A percentile compares a stretch with the other conserved stretches of the same genome.
These are phyloP conservation scores for Cyclaneusma minus DNA, from an alignment of 2,329 filamentous ascomycete genomes.

Conservation along the genomic window DNA sequence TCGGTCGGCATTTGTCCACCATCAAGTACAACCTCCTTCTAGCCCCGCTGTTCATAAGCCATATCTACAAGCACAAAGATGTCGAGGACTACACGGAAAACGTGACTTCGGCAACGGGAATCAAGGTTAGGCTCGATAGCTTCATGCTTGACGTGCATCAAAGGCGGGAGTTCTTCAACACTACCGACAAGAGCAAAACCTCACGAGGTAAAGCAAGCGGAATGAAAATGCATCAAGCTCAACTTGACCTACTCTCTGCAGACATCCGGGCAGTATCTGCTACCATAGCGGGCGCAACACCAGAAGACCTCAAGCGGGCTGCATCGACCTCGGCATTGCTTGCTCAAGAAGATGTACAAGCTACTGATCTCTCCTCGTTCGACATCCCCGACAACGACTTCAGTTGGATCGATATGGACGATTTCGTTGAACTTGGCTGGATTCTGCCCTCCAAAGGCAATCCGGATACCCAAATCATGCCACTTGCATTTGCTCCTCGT, in stretches of 20 bases:
- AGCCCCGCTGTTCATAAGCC: constrained; percentile 84
- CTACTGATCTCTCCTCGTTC: constrained; percentile 69
- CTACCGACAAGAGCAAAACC: constrained; percentile 59
- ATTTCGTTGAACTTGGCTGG: constrained; percentile 97
- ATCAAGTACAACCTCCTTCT: constrained; percentile 94
- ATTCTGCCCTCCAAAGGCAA: constrained; percentile 80
- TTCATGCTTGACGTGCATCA: constrained; percentile 97
- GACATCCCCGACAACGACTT: constrained; percentile 91
- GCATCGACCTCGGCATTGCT: constrained; percentile 32
- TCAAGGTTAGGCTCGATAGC: constrained; percentile 90
- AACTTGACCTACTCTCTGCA: constrained; percentile 79
- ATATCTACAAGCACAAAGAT: constrained; percentile 98
- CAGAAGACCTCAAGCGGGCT: constrained; percentile 56
- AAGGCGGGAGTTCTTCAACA: constrained; percentile 80
- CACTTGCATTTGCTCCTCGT: constrained; percentile 80
- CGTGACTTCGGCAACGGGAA: constrained; percentile 78
- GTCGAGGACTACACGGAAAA: constrained; percentile 68
- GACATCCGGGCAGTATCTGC: constrained; percentile 91
- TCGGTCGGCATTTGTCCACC: constrained; percentile 89
- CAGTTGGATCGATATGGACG: constrained; percentile 98
- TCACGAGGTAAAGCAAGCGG: constrained; percentile 71
- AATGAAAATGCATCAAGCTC: constrained; percentile 91
- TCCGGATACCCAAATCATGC: constrained; percentile 85
- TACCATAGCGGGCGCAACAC: constrained; percentile 65
- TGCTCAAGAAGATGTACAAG: constrained; percentile 36